Percentiles rank a stretch among this genome's conserved stretches.
These are phyloP conservation scores for Elongisporangium prolatum DNA, from an alignment of 352 stramenopile genomes.

Conservation along the genomic window DNA sequence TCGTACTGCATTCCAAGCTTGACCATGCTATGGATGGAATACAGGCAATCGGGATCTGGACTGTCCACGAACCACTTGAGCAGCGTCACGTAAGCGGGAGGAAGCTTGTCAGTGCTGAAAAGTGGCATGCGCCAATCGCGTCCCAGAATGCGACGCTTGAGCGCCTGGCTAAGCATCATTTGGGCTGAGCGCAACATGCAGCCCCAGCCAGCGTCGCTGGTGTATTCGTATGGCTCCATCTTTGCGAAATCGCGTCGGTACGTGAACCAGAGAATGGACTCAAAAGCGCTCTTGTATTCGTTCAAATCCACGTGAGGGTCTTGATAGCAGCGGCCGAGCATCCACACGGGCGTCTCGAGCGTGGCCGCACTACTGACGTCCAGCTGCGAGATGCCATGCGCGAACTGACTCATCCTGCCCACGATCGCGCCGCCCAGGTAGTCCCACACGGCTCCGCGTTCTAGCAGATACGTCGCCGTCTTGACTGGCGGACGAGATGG, in stretches of 20 bases:
- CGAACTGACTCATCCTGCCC: constrained; percentile 73
- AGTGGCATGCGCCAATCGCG: constrained; percentile 37
- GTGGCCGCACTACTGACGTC: constrained; percentile 34
- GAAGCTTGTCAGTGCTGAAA: constrained; percentile 32
- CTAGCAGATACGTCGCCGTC: not conserved
- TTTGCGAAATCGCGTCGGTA: constrained; percentile 86
- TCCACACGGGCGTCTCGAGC: constrained; percentile 38
- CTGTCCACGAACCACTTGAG: constrained; percentile 86
- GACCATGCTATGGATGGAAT: constrained; percentile 91
- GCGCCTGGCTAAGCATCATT: constrained; percentile 91
- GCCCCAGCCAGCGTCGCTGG: constrained; percentile 92
- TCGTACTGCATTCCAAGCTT: constrained; percentile 88
- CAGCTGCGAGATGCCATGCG: constrained; percentile 73
- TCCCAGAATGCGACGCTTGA: constrained; percentile 77
- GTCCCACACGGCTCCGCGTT: constrained; percentile 7
- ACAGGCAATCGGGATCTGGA: constrained; percentile 61
- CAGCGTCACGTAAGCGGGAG: constrained; percentile 44
- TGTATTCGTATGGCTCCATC: constrained; percentile 87
- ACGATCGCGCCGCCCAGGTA: constrained; percentile 41
- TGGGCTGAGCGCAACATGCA: constrained; percentile 95
- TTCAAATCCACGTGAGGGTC: constrained; percentile 35
- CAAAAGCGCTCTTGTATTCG: constrained; percentile 49
- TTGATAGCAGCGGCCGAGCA: constrained; percentile 35
- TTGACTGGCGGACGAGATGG: not conserved
- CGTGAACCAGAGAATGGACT: constrained; percentile 85